Conservation (phyloP, 495 filamentous ascomycete genomes). For the Podospora pseudocomata region DNA sequence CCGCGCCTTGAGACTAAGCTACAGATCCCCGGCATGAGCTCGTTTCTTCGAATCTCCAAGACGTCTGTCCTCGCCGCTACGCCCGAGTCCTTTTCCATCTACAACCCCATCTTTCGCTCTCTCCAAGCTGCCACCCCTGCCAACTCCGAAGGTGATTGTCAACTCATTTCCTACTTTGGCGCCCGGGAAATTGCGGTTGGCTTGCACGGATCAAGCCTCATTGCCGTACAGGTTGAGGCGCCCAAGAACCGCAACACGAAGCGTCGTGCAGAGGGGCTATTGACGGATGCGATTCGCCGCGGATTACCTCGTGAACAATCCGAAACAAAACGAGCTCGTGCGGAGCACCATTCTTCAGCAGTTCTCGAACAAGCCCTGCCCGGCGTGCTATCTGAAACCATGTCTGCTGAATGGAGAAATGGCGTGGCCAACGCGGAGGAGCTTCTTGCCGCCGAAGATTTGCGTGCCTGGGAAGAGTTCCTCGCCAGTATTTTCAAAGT, state of each 20-base stretch:
- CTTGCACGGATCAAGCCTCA: constrained; percentile 51
- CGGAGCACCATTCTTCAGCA: constrained; percentile 21
- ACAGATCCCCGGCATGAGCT: constrained; percentile 35
- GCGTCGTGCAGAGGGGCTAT: constrained; percentile 60
- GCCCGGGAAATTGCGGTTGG: constrained; percentile 61
- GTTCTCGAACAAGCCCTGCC: constrained; percentile 40
- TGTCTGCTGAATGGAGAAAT: constrained; percentile 33
- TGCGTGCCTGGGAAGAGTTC: constrained; percentile 51
- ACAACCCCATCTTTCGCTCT: constrained; percentile 64
- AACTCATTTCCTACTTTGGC: constrained; percentile 59
- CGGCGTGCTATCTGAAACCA: constrained; percentile 35
- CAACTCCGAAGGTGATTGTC: constrained; percentile 29
- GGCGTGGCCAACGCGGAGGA: constrained; percentile 45
- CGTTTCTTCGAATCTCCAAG: constrained; percentile 52
- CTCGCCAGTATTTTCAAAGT: constrained; percentile 46
- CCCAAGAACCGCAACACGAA: constrained; percentile 56
- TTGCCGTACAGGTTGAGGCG: constrained; percentile 62
- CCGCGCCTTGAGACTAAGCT: constrained; percentile 43
- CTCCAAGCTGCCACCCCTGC: constrained; percentile 54
- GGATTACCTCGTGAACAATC: constrained; percentile 34
- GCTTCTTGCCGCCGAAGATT: constrained; percentile 41
- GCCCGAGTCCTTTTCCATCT: constrained; percentile 46
- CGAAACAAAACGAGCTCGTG: constrained; percentile 13
- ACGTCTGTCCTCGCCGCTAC: constrained; percentile 48
- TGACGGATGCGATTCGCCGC: constrained; percentile 70